Evolutionary conservation across 148 eudicot species (phyloP).

Genomic region (Amaranthus hypochondriacus): DNA sequence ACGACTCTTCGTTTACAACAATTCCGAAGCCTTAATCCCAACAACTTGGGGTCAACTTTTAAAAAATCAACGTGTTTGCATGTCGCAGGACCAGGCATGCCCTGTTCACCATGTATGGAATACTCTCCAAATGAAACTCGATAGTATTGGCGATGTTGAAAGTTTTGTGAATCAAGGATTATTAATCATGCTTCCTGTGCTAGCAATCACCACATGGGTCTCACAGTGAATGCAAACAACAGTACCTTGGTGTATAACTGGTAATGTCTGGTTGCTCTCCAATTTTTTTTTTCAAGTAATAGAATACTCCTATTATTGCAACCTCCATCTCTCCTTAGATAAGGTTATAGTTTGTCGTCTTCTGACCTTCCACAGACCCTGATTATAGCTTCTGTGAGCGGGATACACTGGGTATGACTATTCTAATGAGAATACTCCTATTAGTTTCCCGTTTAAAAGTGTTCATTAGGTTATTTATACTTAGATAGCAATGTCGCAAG

Average conservation of each 20-base stretch:
- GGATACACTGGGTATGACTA: too few relatives aligned
- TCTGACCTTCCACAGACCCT: too few relatives aligned
- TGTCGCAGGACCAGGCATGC: constrained; percentile 46
- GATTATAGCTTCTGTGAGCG: too few relatives aligned
- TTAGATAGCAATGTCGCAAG: not conserved
- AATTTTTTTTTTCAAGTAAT: not conserved
- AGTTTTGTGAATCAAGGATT: constrained; percentile 61
- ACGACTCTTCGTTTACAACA: not conserved
- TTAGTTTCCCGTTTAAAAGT: not conserved
- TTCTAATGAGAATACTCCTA: too few relatives aligned
- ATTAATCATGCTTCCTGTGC: constrained; percentile 49
- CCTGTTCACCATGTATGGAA: constrained; percentile 49
- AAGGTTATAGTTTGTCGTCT: too few relatives aligned
- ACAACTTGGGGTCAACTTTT: not conserved
- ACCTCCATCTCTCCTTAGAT: too few relatives aligned
- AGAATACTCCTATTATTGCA: not conserved
- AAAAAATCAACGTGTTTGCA: not conserved
- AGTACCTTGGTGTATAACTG: not conserved
- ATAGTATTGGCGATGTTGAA: constrained; percentile 45
- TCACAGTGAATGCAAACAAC: constrained; percentile 33
- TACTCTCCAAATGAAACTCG: constrained; percentile 41
- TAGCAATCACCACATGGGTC: constrained; percentile 62
- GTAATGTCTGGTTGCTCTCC: not conserved
- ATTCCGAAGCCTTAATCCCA: not conserved
- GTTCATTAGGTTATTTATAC: not conserved